Base-by-base conservation (phyloP, 2,329 filamentous ascomycete genomes). In the Didymella keratinophila region DNA sequence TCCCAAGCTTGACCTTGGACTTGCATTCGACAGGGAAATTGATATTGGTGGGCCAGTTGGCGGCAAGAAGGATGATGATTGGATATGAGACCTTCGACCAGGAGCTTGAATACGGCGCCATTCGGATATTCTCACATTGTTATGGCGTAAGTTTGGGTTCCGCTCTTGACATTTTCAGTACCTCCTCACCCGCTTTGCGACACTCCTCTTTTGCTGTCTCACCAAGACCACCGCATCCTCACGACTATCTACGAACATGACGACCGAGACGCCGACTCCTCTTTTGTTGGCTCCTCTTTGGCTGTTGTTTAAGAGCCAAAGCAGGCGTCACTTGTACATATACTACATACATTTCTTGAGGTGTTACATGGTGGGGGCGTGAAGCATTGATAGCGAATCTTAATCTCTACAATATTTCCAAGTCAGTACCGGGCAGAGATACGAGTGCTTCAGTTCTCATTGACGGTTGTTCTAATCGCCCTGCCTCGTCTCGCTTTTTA, bases 1-100 rank as follows among this genome's bases (percentile, higher is more conserved):
- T 1, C 76, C 76, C 2, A 77, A 76, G 59, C 70, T 78, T 55
- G 76, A 78, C 53, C 52, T 77, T 18, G 68, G 70, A 6, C 43
- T 75, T 4, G 65, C 66, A 0, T 76, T 77, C 34, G 71, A 74
- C 12, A 72, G 71, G 43, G 71, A 72, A 14, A 66, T 71, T 51
- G 65, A 60, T 12, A 63, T 65, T 39, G 63, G 62, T 2, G 57
- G 48, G 3, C 52, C 51, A 16, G 54, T 57, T 20, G 58, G 57
- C 3, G 63, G 62, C 14, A 68, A 66, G 34, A 61, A 66, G 14
- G 70, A 73, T 39, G 69, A 73, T 27, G 72, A 74, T 56, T 77
- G 74, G 74, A 71, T 73, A 45, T 77, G 59, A 72, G 25, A 18
- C 5, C 11, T 23, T 30, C 14, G 16, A 36, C 16, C 32, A 10